These are phyloP conservation scores for Gaeumannomyces tritici DNA, from an alignment of 2,329 filamentous ascomycete species.

Conservation along the genomic window DNA sequence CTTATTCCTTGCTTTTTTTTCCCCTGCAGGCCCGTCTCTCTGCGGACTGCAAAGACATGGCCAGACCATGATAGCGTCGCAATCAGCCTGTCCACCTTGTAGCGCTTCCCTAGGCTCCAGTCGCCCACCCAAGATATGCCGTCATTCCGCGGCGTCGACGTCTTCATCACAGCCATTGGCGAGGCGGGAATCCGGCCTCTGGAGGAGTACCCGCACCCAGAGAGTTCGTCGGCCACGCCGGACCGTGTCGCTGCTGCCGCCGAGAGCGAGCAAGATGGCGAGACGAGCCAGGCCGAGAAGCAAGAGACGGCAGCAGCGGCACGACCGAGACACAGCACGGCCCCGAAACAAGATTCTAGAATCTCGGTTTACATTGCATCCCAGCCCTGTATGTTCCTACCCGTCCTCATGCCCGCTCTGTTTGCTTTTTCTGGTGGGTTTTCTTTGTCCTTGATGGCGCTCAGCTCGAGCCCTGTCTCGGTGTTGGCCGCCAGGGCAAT, in stretches of 20 bases:
- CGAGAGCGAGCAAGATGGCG: not conserved
- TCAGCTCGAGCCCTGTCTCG: not conserved
- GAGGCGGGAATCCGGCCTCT: conserved; percentile 26
- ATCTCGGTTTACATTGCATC: conserved; percentile 50
- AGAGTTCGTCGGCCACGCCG: conserved; percentile 33
- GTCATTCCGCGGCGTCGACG: conserved; percentile 35
- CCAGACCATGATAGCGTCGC: not conserved
- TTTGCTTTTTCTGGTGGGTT: not conserved
- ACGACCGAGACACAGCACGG: not conserved
- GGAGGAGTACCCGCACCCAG: conserved; percentile 46
- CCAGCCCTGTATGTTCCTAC: conserved; percentile 30
- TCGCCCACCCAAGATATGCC: conserved; percentile 27
- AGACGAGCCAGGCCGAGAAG: not conserved
- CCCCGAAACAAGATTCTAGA: conserved; percentile 20
- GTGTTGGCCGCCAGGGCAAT: not conserved
- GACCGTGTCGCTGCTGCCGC: not conserved
- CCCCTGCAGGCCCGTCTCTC: not conserved
- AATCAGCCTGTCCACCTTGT: not conserved
- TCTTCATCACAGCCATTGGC: conserved; percentile 27
- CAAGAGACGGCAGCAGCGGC: not conserved
- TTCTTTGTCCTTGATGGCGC: not conserved
- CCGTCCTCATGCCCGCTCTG: not conserved
- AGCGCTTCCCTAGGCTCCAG: not conserved
- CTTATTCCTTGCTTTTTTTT: not conserved
- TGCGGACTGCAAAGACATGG: not conserved